These are phyloP conservation scores for Phytophthora hibernalis DNA, from an alignment of 352 stramenopile genomes.

Conservation along the genomic window DNA sequence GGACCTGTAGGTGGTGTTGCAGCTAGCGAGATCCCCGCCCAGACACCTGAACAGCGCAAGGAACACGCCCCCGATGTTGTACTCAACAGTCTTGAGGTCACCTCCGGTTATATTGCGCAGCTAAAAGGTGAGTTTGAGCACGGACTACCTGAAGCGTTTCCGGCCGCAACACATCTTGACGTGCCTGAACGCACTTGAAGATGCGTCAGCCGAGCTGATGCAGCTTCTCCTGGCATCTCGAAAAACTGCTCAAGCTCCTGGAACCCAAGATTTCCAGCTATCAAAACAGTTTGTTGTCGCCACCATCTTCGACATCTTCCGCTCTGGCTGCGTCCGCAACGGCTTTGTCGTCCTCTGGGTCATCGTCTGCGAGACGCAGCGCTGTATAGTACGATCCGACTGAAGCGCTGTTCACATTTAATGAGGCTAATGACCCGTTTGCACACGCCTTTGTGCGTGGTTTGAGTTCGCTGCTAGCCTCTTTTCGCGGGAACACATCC, in stretches of 20 bases:
- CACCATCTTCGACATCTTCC: slow-evolving; percentile 40
- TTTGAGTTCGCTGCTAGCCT: slow-evolving; percentile 58
- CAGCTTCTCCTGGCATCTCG: slow-evolving; percentile 70
- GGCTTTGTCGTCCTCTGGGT: slow-evolving; percentile 35
- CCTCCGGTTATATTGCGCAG: slow-evolving; percentile 80
- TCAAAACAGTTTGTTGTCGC: slow-evolving; percentile 58
- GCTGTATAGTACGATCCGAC: slow-evolving; percentile 82
- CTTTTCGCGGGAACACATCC: slow-evolving; percentile 66
- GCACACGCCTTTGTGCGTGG: slow-evolving; percentile 74
- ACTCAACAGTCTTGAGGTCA: slow-evolving; percentile 85
- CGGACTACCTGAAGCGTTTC: slow-evolving; percentile 76
- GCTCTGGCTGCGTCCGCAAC: slow-evolving; percentile 43
- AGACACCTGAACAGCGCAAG: slow-evolving; percentile 50
- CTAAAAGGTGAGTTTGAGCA: slow-evolving; percentile 79
- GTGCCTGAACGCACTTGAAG: slow-evolving; percentile 76
- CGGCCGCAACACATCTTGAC: slow-evolving; percentile 75
- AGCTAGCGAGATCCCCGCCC: slow-evolving; percentile 16
- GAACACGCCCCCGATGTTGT: slow-evolving; percentile 77
- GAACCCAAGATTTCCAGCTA: slow-evolving; percentile 72
- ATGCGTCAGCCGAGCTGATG: slow-evolving; percentile 68
- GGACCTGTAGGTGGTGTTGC: slow-evolving; percentile 42
- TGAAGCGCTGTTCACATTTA: slow-evolving; percentile 87
- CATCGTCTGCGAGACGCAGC: slow-evolving; percentile 37
- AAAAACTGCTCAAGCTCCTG: slow-evolving; percentile 81
- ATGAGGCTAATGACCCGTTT: slow-evolving; percentile 90